These are phyloP conservation scores for Aspergillus affinis DNA, from an alignment of 495 filamentous ascomycete species.

Conservation along the genomic window DNA sequence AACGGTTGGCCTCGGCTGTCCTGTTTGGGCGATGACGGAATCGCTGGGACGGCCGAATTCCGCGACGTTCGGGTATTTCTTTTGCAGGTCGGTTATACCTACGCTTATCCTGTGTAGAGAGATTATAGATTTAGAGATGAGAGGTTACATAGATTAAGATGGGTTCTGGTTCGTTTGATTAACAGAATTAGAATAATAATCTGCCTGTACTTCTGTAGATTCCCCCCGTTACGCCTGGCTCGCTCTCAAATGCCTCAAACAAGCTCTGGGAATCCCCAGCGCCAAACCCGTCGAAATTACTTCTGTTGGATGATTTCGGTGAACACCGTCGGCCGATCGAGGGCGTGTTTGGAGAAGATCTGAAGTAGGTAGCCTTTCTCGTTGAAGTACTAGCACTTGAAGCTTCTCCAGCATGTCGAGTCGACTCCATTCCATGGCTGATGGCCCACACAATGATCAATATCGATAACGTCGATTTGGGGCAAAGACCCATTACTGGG, in stretches of 20 bases:
- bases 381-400: conserved; percentile 65
- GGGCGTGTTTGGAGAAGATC: conserved; percentile 78
- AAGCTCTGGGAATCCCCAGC: conserved; percentile 80
- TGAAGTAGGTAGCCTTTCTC: conserved; percentile 77
- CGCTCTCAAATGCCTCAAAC: conserved; percentile 83
- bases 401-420: conserved; percentile 60
- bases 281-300: conserved; percentile 79
- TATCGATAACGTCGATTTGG: conserved; percentile 56
- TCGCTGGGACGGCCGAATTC: not conserved
- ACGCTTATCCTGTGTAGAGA: no score
- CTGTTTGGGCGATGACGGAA: not conserved
- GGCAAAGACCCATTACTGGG: conserved; percentile 50
- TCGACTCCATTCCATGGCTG: conserved; percentile 76
- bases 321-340: conserved; percentile 84
- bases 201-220: conserved; percentile 11
- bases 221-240: conserved; percentile 59
- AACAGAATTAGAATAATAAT: no score
- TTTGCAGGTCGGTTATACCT: no score
- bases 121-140: no score
- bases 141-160: no score
- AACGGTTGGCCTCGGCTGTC: not conserved
- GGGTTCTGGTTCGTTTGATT: no score
- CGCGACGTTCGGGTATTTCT: not conserved
- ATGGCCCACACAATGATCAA: conserved; percentile 88
- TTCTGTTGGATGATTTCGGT: conserved; percentile 81